phyloP scores from a whole-genome alignment of 2,329 filamentous ascomycete genomes.

The Colletotrichum sp. region DNA sequence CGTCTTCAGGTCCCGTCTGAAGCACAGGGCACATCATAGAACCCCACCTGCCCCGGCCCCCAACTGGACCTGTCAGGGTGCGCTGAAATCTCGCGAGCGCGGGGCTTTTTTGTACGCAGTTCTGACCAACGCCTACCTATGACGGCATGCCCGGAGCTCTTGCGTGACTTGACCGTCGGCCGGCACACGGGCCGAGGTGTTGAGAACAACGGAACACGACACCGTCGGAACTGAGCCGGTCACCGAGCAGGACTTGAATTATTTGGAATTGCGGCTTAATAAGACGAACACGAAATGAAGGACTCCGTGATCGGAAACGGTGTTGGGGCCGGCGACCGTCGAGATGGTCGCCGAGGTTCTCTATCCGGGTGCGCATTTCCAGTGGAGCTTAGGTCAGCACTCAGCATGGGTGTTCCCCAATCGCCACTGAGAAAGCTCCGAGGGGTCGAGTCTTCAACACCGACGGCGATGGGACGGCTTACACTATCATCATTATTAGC shows the following conservation, averaged over 20 bases:
- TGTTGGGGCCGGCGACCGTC: not conserved
- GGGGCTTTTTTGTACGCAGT: not conserved
- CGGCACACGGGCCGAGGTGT: not conserved
- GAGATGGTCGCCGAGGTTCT: not conserved
- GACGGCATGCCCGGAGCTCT: slow-evolving; percentile 11
- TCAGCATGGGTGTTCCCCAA: slow-evolving; percentile 4
- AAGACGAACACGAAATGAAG: not conserved
- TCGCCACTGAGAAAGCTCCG: not conserved
- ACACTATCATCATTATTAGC: slow-evolving; percentile 11
- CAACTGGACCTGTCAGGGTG: not conserved
- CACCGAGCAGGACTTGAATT: not conserved
- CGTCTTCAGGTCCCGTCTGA: not conserved
- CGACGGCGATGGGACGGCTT: not conserved
- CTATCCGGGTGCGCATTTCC: slow-evolving; percentile 12
- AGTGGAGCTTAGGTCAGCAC: slow-evolving; percentile 17
- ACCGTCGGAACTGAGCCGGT: not conserved
- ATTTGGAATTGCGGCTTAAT: not conserved
- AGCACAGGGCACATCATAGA: not conserved
- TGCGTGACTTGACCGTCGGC: not conserved
- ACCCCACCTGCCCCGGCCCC: not conserved
- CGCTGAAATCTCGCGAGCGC: not conserved
- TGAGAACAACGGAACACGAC: not conserved
- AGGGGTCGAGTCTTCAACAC: not conserved
- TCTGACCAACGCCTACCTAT: not conserved
- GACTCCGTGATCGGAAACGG: not conserved